Evolutionary conservation across 176 grass and related monocot species (phyloP).

Genomic region (Paspalum vaginatum): DNA sequence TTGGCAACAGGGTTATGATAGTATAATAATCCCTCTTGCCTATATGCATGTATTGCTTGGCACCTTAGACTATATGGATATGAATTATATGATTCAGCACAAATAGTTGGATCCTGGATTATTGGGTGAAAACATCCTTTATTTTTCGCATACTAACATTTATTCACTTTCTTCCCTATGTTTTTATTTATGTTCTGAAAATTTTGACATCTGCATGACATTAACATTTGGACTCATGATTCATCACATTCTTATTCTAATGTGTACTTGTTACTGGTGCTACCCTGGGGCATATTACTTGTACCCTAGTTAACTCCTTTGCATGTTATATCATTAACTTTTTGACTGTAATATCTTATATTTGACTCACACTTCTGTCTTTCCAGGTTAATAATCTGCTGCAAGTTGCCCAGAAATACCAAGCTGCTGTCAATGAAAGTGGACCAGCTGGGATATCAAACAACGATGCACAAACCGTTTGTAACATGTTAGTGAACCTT

Average conservation of each 20-base stretch:
- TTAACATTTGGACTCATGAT: neutral
- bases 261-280: neutral
- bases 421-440: constrained; percentile 60
- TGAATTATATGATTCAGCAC: neutral
- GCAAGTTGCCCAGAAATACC: constrained; percentile 93
- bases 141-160: neutral
- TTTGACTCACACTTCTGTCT: neutral
- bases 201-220: constrained; percentile 14
- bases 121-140: constrained; percentile 4
- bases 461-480: constrained; percentile 70
- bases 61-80: neutral
- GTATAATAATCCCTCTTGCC: neutral
- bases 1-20: neutral
- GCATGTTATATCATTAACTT: neutral
- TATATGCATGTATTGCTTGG: neutral
- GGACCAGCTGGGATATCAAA: constrained; percentile 61
- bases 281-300: constrained; percentile 9
- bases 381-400: constrained; percentile 82
- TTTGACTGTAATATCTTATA: constrained; percentile 11
- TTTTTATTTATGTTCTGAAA: constrained; percentile 2
- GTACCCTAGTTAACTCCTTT: constrained; percentile 10
- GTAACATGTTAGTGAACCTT: constrained; percentile 74
- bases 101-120: constrained; percentile 2
- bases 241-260: neutral
- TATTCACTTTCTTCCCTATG: neutral